Conservation (phyloP, 2,329 filamentous ascomycete genomes). For the Monosporascus cannonballus region DNA sequence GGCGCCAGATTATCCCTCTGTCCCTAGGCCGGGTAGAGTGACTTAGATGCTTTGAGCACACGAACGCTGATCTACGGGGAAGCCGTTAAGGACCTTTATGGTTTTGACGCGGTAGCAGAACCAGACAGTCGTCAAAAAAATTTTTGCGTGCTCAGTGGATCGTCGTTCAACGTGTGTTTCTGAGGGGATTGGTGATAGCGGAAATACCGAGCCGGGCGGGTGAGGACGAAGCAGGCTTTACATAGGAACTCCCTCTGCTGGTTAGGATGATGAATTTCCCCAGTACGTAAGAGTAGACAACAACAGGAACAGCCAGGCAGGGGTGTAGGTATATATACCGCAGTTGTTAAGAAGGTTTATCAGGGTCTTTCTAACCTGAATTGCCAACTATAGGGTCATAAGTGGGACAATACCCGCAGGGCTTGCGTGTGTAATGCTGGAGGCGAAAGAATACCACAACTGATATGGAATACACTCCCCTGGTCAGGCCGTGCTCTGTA, state of each 20-base stretch:
- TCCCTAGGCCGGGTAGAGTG: conserved; percentile 19
- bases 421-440: neutral
- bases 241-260: conserved; percentile 18
- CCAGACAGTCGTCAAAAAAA: conserved; percentile 2
- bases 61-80: conserved; percentile 6
- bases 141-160: neutral
- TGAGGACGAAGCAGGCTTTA: conserved; percentile 18
- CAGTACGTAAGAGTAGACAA: conserved; percentile 10
- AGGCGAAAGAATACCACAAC: neutral
- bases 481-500: neutral
- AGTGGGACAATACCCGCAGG: conserved; percentile 10
- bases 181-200: conserved; percentile 5
- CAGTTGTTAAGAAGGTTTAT: conserved; percentile 14
- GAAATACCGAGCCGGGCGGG: conserved; percentile 7
- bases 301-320: neutral
- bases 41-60: conserved; percentile 11
- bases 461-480: neutral
- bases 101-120: neutral
- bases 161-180: conserved; percentile 3
- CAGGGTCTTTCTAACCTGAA: conserved; percentile 21
- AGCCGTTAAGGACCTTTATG: neutral
- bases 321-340: neutral
- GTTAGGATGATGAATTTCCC: conserved; percentile 20
- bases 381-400: conserved; percentile 17
- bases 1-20: conserved; percentile 24